Base-by-base conservation (phyloP, 345 rosid species). In the Microcos paniculata region DNA sequence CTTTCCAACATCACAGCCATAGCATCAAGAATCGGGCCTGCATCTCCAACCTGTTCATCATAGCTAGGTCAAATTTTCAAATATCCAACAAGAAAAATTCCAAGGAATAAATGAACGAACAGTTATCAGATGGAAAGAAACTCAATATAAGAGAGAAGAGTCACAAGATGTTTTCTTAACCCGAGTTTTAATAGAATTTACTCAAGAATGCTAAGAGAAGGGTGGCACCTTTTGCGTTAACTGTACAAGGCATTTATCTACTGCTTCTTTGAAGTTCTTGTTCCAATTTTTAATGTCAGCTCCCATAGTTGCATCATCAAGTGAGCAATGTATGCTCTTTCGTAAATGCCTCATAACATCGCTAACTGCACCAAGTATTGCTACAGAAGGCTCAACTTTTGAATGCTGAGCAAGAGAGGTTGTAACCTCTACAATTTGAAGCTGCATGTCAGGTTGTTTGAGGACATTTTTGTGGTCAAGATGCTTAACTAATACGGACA, bases 1-100 rank as follows among this genome's bases (percentile, higher is more conserved):
- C 92, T 92, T 87, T 96, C 98, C 87, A 96, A 80, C 91, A 91
- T 90, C 80, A 82, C 84, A 78, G 98, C 95, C 97, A 92, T 91
- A 49, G 90, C 85, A 76, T 93, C 97, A 78, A 96, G 92, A 79
- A 92, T 87, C 49, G 97, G 95, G 64, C 97, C 92, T 72, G 97
- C 97, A 80, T 96, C 97, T 82, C 99, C 99, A 75, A 96, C 93
- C 99, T 94, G 82, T 52, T 19, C 69, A 79, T 35, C 33, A 72
- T 28, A 53, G 72, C 49, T 58, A 79, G 56, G 83, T 79, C 53
- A 79, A n/a, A 76, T 70, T 79, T 53, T 45, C 28, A 42, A 80
- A 57, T 55, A 65, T 65, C 64, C 53, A 58, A 33, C 13, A 52
- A 51, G 28, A 51, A 52, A 51, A 31, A 33, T 31, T 19, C 73